Conservation (phyloP, 176 grass and related monocot genomes). For the Triticum timopheevii region DNA sequence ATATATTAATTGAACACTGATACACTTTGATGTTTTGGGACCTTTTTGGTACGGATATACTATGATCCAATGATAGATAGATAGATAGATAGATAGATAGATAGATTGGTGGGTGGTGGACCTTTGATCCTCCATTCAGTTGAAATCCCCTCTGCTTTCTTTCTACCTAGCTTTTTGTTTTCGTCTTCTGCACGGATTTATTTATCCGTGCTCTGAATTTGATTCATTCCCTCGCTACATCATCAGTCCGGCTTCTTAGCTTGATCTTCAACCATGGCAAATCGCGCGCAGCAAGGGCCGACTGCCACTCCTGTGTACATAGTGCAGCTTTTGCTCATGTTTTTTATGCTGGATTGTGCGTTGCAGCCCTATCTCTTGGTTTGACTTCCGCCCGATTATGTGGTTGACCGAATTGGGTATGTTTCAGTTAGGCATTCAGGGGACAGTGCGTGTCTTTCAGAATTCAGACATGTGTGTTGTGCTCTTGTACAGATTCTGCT, state of each 20-base stretch:
- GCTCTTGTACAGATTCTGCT: neutral
- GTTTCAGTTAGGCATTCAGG: too few relatives aligned
- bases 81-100: neutral
- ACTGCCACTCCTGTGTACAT: neutral
- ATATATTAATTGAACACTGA: neutral
- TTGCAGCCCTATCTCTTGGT: too few relatives aligned
- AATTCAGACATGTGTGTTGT: neutral
- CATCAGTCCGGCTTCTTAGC: neutral
- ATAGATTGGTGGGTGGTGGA: neutral
- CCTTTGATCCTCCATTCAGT: neutral
- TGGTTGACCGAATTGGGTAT: too few relatives aligned
- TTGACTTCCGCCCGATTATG: too few relatives aligned
- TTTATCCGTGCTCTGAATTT: neutral
- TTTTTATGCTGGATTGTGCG: too few relatives aligned
- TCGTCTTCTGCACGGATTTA: too few relatives aligned
- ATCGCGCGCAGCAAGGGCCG: neutral
- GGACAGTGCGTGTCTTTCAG: neutral
- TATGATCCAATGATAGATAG: neutral
- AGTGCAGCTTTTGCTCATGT: too few relatives aligned
- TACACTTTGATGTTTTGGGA: too few relatives aligned
- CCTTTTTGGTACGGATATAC: neutral
- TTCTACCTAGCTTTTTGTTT: neutral
- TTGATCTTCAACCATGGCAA: neutral
- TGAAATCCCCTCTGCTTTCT: accelerated
- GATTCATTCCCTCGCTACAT: neutral